Conservation (phyloP, 2,329 filamentous ascomycete species). For the Beauveria medogensis region DNA sequence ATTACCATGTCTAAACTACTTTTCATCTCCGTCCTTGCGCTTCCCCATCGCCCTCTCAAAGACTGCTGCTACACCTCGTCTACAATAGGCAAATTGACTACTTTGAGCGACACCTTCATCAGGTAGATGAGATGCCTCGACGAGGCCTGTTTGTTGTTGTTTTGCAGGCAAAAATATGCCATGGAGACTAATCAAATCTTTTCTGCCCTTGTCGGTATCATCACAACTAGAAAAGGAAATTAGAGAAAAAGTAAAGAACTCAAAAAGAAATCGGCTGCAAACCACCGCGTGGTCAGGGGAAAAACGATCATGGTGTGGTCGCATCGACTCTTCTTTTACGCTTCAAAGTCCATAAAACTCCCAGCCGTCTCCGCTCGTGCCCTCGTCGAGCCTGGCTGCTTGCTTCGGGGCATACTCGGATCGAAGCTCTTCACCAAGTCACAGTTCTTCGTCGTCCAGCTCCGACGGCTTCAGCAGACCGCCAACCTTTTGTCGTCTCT, state of each 20-base stretch:
- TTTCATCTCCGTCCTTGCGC: background rate
- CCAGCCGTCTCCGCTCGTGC: constrained; percentile 48
- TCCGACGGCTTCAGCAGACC: constrained; percentile 97
- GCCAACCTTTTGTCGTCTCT: constrained; percentile 89
- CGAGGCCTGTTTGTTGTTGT: background rate
- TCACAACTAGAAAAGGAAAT: constrained; percentile 12
- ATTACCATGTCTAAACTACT: background rate
- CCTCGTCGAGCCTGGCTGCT: constrained; percentile 19
- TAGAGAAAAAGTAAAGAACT: background rate
- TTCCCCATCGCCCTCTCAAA: background rate
- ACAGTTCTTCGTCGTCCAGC: constrained; percentile 82
- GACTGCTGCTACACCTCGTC: background rate
- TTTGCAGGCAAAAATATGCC: background rate
- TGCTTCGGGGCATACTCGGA: constrained; percentile 45
- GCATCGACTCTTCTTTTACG: constrained; percentile 2
- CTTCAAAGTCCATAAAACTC: constrained; percentile 52
- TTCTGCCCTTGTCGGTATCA: constrained; percentile 10
- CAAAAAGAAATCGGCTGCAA: background rate
- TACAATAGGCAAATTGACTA: background rate
- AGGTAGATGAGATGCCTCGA: background rate
- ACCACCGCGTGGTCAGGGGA: background rate
- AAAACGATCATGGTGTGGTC: constrained; percentile 1
- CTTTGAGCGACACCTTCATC: background rate
- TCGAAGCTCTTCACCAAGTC: constrained; percentile 66
- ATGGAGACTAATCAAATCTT: constrained; percentile 3